Evolutionary conservation across 306 rosid genomes (phyloP).

Genomic region (Dryas drummondii): DNA sequence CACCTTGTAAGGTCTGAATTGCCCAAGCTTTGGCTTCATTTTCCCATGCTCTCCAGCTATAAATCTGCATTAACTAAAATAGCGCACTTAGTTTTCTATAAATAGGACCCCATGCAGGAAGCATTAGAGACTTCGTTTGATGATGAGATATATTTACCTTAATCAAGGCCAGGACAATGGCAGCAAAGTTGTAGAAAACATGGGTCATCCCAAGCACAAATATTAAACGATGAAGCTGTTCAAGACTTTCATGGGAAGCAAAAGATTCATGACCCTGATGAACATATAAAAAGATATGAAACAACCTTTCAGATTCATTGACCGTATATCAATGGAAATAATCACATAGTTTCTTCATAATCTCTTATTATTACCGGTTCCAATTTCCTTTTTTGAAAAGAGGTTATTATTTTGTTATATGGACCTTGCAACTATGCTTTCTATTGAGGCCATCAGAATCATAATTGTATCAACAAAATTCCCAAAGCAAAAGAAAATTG

Average conservation of each 20-base stretch:
- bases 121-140: constrained; percentile 7
- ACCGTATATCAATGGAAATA: not conserved
- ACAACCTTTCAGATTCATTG: not conserved
- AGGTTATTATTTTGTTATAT: not conserved
- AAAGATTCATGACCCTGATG: constrained; percentile 82
- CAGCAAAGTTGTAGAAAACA: constrained; percentile 69
- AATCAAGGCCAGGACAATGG: constrained; percentile 76
- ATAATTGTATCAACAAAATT: not conserved
- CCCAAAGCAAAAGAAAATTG: not conserved
- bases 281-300: constrained; percentile 23
- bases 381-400: too few species aligned
- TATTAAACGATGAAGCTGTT: constrained; percentile 86
- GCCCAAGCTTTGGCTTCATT: constrained; percentile 73
- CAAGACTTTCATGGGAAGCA: constrained; percentile 82
- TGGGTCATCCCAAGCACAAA: constrained; percentile 87
- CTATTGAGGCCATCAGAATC: not conserved
- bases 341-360: not conserved
- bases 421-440: not conserved
- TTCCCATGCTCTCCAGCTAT: constrained; percentile 96
- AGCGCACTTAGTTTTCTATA: not conserved
- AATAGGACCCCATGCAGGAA: not conserved
- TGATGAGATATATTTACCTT: constrained; percentile 52
- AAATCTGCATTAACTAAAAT: constrained; percentile 52
- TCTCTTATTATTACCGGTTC: too few species aligned
- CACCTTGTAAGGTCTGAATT: constrained; percentile 56